phyloP scores from a whole-genome alignment of 331 rosid species.

The Acacia concinna region DNA sequence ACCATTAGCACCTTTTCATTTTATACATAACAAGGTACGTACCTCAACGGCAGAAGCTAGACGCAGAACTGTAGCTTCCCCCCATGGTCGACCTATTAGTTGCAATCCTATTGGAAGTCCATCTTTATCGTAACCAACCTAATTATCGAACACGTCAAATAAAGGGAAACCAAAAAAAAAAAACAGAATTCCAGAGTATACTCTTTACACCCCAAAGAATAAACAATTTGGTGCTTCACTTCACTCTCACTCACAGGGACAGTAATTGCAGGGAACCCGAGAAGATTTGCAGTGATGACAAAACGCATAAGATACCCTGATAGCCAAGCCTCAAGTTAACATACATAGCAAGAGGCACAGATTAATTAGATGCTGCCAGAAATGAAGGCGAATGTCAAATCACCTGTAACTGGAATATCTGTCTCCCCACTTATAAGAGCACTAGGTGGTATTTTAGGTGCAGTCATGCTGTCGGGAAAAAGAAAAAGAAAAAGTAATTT shows the following conservation, averaged over 20 bases:
- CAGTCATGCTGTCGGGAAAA: slow-evolving; percentile 78
- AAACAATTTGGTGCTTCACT: slow-evolving; percentile 3
- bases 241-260: slow-evolving; percentile 70
- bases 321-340: slow-evolving; percentile 21
- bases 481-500: slow-evolving; percentile 11
- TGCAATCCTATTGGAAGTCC: slow-evolving; percentile 98
- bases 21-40: slow-evolving; percentile 14
- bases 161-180: slow-evolving; percentile 16
- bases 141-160: slow-evolving; percentile 18
- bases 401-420: slow-evolving; percentile 76
- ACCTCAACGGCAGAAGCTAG: slow-evolving; percentile 88
- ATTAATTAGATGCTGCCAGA: neutral
- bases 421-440: slow-evolving; percentile 87
- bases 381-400: slow-evolving; percentile 34
- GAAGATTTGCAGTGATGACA: slow-evolving; percentile 66
- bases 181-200: slow-evolving; percentile 8
- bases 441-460: slow-evolving; percentile 77
- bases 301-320: slow-evolving; percentile 88
- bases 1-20: neutral
- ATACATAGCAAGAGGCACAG: slow-evolving; percentile 11
- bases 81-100: slow-evolving; percentile 94
- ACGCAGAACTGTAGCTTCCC: slow-evolving; percentile 85
- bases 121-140: slow-evolving; percentile 89
- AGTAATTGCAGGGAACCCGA: slow-evolving; percentile 92
- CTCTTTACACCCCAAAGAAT: slow-evolving; percentile 6